Evolutionary conservation across 129 eudicot species (phyloP), one percentile per base, ranked within the genome.

Genomic region (Helianthus tuberosus): DNA sequence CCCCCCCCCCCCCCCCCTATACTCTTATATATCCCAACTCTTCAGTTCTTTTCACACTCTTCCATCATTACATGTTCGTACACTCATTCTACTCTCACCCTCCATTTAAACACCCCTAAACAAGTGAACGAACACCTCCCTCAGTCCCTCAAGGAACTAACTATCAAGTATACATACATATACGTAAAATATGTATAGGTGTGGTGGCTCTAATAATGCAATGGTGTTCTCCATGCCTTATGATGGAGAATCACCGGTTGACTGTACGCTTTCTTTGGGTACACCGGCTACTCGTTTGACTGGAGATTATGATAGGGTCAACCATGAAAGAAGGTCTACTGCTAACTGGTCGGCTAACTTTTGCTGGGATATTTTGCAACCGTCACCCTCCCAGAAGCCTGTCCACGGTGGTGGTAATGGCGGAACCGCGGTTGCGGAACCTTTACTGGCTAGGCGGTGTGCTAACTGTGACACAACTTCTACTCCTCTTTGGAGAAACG

Each of bases 401-500:
- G 75, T 75, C 72, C 82, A 75, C 12, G 76, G 79, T 0, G 77
- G 59, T 0, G 76, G 43, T 35, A 66, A 25, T n/a, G 74, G 68
- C 41, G 75, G 51, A 39, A 16, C 68, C 38, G 17, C 29, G 29
- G 73, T 64, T 15, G 73, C 41, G 2, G 96, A 88, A 65, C 76
- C 93, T 8, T 78, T 93, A 6, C 29, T 81, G 8, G 86, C 88
- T 0, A 87, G 98, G 20, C 88, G 99, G 17, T 91, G 98, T 41
- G 96, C 98, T 55, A 93, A 93, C 66, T 93, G 98, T 64, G 96
- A 93, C 83, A 93, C 98, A 78, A 93, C 98, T 63, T 90, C 98
- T 54, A 93, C 98, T 5, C 98, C 98, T 6, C 97, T 93, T 3
- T 93, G 98, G 98, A 78, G 98, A 51, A 93, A 93, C 55, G 98